A percentile compares a stretch with the other conserved stretches of the same genome.
Evolutionary conservation across 495 filamentous ascomycete species (phyloP).

Genomic region (Aspergillus funiculosus): DNA sequence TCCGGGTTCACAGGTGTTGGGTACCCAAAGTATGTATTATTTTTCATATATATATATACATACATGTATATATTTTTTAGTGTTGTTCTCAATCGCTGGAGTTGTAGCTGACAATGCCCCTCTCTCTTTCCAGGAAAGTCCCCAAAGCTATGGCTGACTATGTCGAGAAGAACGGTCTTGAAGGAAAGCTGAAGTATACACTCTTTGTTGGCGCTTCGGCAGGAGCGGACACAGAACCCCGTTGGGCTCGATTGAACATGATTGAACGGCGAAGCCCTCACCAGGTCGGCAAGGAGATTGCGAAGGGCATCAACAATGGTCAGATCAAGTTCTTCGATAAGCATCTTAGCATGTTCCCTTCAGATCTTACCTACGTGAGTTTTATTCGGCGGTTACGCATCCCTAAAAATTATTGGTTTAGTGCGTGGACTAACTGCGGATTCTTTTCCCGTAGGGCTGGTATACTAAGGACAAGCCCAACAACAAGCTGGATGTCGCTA

Average conservation of each 20-base stretch:
- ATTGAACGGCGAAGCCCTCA: conserved; percentile 80
- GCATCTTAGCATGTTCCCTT: conserved; percentile 88
- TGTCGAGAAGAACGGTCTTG: conserved; percentile 80
- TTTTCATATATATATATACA: no score
- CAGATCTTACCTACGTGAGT: conserved; percentile 75
- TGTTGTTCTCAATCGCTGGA: background rate
- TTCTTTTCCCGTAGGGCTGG: conserved; percentile 53
- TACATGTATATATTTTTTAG: no score
- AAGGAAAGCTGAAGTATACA: conserved; percentile 77
- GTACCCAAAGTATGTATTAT: conserved; percentile 82
- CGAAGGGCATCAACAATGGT: conserved; percentile 85
- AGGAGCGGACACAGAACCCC: conserved; percentile 85
- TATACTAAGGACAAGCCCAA: conserved; percentile 71
- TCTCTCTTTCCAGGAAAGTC: conserved; percentile 54
- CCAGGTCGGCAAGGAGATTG: conserved; percentile 86
- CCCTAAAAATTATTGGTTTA: background rate
- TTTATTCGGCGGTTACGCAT: background rate
- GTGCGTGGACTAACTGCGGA: conserved; percentile 1
- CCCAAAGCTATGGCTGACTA: conserved; percentile 82
- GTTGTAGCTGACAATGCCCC: conserved; percentile 4
- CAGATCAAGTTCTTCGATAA: conserved; percentile 90
- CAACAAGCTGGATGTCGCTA: conserved; percentile 73
- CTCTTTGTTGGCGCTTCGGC: conserved; percentile 87
- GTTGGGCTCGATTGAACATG: conserved; percentile 84
- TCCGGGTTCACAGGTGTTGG: conserved; percentile 89